These are phyloP conservation scores for Musa acuminata DNA, from an alignment of 176 grass and related monocot genomes.

Conservation along the genomic window DNA sequence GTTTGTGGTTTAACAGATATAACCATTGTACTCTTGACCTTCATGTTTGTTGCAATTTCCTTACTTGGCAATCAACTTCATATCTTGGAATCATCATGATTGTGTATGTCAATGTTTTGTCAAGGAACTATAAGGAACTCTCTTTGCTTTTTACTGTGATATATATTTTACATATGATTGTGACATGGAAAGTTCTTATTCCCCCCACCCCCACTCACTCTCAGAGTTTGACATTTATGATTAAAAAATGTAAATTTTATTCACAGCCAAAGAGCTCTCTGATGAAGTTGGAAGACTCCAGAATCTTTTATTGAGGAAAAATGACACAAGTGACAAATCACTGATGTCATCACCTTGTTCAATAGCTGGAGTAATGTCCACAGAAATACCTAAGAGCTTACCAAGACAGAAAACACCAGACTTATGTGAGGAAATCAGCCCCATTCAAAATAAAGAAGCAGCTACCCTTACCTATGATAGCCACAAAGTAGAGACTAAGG, in stretches of 20 bases:
- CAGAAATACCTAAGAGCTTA: slow-evolving; percentile 14
- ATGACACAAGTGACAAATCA: slow-evolving; percentile 17
- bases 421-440: slow-evolving; percentile 1
- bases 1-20: not conserved
- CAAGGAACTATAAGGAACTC: not conserved
- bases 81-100: too few relatives aligned
- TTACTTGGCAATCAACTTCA: not conserved
- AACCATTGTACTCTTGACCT: not conserved
- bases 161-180: not conserved
- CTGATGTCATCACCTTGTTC: not conserved
- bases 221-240: not conserved
- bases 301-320: slow-evolving; percentile 36
- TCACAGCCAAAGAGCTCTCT: slow-evolving; percentile 45
- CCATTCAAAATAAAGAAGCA: slow-evolving; percentile 2
- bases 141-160: not conserved
- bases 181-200: not conserved
- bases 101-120: not conserved
- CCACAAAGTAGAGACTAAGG: slow-evolving; percentile 10
- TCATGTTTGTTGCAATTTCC: not conserved
- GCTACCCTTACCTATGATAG: slow-evolving; percentile 6
- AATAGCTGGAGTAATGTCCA: not conserved
- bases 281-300: slow-evolving; percentile 46
- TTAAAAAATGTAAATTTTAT: slow-evolving; percentile 8
- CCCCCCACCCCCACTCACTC: not conserved
- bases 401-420: slow-evolving; percentile 13